Evolutionary conservation across 768 basidiomycete species (phyloP), one percentile per base, ranked within the genome.

Genomic region (Boletellus sp.): DNA sequence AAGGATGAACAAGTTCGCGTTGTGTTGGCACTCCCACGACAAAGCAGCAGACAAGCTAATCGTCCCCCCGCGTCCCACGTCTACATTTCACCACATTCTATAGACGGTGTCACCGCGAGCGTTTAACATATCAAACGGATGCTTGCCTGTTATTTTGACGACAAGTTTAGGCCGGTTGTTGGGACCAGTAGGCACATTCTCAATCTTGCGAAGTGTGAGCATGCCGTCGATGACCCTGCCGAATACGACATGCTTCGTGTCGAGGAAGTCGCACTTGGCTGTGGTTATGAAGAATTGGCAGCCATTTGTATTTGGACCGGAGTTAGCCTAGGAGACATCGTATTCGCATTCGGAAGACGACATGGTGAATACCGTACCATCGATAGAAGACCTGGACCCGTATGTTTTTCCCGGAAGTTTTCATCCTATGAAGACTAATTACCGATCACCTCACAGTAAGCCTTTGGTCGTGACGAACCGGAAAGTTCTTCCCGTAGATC

Each of bases 261-360:
- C 94, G 38, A 99, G 80, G 70, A 98, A 98, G 54, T 94, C 91
- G 55, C 94, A 95, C 58, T 90, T 87, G 9, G 84, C 90, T 2
- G 91, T 94, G 0, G 96, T 99, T 64, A 99, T 85, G 77, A 99
- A 99, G 75, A 98, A 99, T 82, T 92, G 93, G 67, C 91, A 94
- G 3, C 94, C 95, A 56, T 97, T 98, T 13, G 93, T 94, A 62
- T 91, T 86, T 3, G 88, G 80, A 6, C 95, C 95, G 0, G 94
- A 96, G 70, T 97, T 98, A 0, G 94, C 95, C 93, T 94, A 59
- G 26, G 47, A 20, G 20, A 47, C 2, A 42, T 53, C 26, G 54
- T 33, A 10, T 3, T 28, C 28, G 28, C 9, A 32, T 36, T 36
- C 40, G 39, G 39, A 19, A 52, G 13, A 50, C 10, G 20, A 28